Evolutionary conservation across 805 yeast genomes (phyloP), one percentile per base, ranked within the genome.

Genomic region (Groenewaldozyma tartarivorans): DNA sequence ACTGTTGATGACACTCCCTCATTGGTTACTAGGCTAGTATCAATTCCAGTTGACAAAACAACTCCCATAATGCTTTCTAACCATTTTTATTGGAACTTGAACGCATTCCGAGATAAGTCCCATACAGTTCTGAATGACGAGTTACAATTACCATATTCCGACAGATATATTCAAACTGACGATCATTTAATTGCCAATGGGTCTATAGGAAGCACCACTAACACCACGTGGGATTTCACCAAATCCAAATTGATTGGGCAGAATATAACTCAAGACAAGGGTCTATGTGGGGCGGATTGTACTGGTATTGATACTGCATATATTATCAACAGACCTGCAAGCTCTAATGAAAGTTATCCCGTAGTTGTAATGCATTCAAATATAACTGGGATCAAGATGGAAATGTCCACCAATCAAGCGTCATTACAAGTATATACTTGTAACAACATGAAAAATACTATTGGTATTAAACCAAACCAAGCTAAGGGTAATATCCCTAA

Each of bases 31-130:
- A 15, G 36, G 4, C 15, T 38, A 4, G 36, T 38, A 3, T 38
- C 41, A n/a, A 30, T 38, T 13, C 24, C 41, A 3, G 20, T 38
- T 18, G 41, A 38, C 21, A 18, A 38, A 20, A 18, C 35, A 17
- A 38, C 41, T 4, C 41, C 41, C 13, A 31, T 38, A 31, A 29
- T 38, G 41, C 41, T 38, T 19, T 30, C 41, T 2, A 38, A 34
- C 29, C 41, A 38, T 31, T 31, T 31, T 31, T 38, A 38, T 27
- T 38, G 41, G 41, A 38, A 38, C 24, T 20, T 38, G 26, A 32
- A 32, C 18, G 35, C 41, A 6, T 38, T 38, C 24, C 13, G 18
- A 5, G 22, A 17, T 27, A 26, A 18, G 4, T 24, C 31, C 16
- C 15, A 20, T 20, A 38, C 36, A 20, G 35, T 38, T n/a, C 29